Percentiles rank a stretch among this genome's conserved stretches.
phyloP scores from a whole-genome alignment of 495 filamentous ascomycete species.

The Penicillium turbatum region DNA sequence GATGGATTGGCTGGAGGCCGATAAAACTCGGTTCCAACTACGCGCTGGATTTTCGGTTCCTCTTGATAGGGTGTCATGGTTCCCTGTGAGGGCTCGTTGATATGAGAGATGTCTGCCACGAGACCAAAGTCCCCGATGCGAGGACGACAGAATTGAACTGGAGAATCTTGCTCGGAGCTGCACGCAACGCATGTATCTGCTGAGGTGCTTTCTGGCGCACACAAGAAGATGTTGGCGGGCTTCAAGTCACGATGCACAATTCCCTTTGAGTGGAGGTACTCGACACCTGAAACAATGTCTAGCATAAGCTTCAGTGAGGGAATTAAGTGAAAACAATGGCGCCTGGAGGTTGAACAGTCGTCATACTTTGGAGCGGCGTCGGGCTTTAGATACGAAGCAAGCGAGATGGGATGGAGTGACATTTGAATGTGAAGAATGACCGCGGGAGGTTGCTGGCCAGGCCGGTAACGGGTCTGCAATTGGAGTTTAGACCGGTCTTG shows the following conservation, averaged over 20 bases:
- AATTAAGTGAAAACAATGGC: conserved; percentile 49
- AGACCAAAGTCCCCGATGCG: conserved; percentile 54
- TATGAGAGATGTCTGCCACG: conserved; percentile 49
- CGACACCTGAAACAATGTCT: conserved; percentile 46
- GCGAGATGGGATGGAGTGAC: conserved; percentile 51
- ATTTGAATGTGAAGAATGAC: conserved; percentile 53
- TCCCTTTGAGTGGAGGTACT: conserved; percentile 56
- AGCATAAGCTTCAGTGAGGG: conserved; percentile 43
- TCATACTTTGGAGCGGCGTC: conserved; percentile 15
- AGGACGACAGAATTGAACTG: conserved; percentile 41
- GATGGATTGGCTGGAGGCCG: conserved; percentile 30
- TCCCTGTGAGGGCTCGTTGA: conserved; percentile 24
- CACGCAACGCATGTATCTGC: conserved; percentile 33
- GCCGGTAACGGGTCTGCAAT: conserved; percentile 26
- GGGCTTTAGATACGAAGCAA: conserved; percentile 42
- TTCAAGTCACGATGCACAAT: conserved; percentile 70
- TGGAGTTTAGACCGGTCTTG: conserved; percentile 37
- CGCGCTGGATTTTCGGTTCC: conserved; percentile 26
- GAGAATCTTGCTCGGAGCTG: conserved; percentile 13
- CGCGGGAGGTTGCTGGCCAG: conserved; percentile 29
- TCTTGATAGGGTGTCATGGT: conserved; percentile 14
- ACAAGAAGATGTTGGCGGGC: conserved; percentile 66
- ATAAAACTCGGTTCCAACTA: conserved; percentile 49
- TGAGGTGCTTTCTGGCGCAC: conserved; percentile 25
- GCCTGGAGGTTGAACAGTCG: conserved; percentile 16